Percentiles rank a stretch among this genome's conserved stretches.
Conservation (phyloP, 257 asterid species). For the Solanum clarkiae region DNA sequence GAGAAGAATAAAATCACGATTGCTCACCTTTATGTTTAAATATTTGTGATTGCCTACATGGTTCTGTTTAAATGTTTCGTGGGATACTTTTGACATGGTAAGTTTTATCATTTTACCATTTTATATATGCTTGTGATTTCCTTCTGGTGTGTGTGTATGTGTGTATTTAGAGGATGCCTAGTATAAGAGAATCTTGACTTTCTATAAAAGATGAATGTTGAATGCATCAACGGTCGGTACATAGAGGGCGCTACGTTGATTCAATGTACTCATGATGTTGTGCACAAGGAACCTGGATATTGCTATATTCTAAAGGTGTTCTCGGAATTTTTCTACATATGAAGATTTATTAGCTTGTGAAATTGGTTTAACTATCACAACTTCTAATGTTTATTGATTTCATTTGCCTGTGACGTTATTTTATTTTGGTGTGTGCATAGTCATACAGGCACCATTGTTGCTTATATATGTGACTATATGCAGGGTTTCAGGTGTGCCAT, state of each 20-base stretch:
- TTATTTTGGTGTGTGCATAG: not conserved
- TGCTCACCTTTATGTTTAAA: not conserved
- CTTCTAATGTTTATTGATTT: not conserved
- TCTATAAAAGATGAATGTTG: not conserved
- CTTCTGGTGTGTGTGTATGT: not conserved
- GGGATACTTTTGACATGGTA: not conserved
- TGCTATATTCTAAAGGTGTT: not conserved
- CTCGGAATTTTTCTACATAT: not conserved
- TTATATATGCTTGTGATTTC: not conserved
- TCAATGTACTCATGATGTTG: not conserved
- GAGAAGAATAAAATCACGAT: not conserved
- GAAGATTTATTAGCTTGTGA: not conserved
- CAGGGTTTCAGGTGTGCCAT: conserved; percentile 18
- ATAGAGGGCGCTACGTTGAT: not conserved
- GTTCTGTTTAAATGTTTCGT: not conserved
- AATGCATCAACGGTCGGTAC: not conserved
- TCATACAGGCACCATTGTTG: not conserved
- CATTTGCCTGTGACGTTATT: not conserved
- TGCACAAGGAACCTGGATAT: not conserved
- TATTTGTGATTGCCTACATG: not conserved
- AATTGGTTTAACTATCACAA: not conserved
- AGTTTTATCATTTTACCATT: not conserved
- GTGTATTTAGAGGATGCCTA: not conserved
- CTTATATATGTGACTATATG: not conserved
- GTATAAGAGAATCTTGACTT: not conserved